Base-by-base conservation (phyloP, 2,329 filamentous ascomycete species). In the Pseudogymnoascus sp. region DNA sequence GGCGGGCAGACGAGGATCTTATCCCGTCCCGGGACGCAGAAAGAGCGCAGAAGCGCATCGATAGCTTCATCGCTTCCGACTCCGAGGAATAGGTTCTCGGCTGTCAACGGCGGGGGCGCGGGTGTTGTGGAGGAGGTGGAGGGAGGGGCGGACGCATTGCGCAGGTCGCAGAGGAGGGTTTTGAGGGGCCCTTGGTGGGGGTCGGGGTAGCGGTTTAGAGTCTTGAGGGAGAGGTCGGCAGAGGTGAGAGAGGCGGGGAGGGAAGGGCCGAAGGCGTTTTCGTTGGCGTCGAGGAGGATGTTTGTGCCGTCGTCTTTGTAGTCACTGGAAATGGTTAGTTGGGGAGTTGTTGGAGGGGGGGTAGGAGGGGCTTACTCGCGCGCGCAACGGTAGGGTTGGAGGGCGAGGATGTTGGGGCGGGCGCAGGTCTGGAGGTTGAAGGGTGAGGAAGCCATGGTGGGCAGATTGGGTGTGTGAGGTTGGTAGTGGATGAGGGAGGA, bases 301-400 rank as follows among this genome's bases (percentile, higher is more conserved):
- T 97, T 97, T 64, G 87, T 93, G 68, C 94, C 94, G 73, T 99
- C 90, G 74, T 99, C 93, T 79, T 99, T 97, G 83, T 99, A 97
- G 83, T 99, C 94, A 78, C 91, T 95, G 72, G 60, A 26, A 69
- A 67, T 26, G 71, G 68, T 72, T 68, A 78, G 68, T 68, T 63
- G 59, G 62, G 33, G 2, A 62, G n/a, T 35, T 10, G 10, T 29
- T 49, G 62, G 31, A 61, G 65, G 64, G 62, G 52, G 59, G 58
- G 60, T 19, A 19, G 64, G 62, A 60, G 63, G 64, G 66, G 66
- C 86, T 76, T 78, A 91, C 89, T 93, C 90, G 82, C 90, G 78
- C 29, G 90, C 90, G 73, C 90, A 93, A 63, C 90, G 86, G 72
- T 93, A 93, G 39, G 90, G 90, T 71, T 91, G 81, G 58, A 93